Evolutionary conservation across 352 stramenopile genomes (phyloP).

Genomic region (Blastocystis sp.): DNA sequence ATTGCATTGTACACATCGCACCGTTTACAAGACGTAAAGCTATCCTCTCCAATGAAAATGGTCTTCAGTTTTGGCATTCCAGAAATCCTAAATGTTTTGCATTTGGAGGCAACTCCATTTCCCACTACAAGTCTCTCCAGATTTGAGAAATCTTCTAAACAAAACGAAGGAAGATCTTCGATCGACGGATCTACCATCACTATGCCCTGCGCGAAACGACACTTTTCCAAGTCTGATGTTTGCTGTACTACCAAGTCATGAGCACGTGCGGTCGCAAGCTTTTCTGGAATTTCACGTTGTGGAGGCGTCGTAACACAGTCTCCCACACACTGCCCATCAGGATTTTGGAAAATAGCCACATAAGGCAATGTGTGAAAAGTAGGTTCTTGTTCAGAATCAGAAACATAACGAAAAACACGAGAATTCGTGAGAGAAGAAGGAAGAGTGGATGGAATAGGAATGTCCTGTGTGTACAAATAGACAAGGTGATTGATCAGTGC

Average conservation of each 20-base stretch:
- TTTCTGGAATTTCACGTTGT: neutral
- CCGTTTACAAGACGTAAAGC: neutral
- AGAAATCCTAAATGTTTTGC: neutral
- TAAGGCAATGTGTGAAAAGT: neutral
- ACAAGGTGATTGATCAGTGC: neutral
- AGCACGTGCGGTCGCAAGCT: neutral
- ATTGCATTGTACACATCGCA: neutral
- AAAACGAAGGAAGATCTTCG: neutral
- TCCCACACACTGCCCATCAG: neutral
- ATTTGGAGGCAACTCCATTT: neutral
- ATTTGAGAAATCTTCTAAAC: neutral
- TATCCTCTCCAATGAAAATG: neutral
- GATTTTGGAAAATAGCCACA: neutral
- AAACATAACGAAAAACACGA: conserved; percentile 6
- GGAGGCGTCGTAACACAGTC: neutral
- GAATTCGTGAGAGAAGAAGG: neutral
- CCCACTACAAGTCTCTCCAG: neutral
- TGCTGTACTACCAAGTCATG: neutral
- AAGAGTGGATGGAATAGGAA: neutral
- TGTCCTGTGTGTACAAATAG: neutral
- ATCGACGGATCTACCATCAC: neutral
- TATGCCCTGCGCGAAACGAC: neutral
- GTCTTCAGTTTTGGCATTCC: neutral
- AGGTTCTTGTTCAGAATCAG: neutral
- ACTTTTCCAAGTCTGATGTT: neutral